Percentiles rank a stretch among this genome's conserved stretches.
Conservation (phyloP, 108 stramenopile genomes). For the Skeletonema tropicum region DNA sequence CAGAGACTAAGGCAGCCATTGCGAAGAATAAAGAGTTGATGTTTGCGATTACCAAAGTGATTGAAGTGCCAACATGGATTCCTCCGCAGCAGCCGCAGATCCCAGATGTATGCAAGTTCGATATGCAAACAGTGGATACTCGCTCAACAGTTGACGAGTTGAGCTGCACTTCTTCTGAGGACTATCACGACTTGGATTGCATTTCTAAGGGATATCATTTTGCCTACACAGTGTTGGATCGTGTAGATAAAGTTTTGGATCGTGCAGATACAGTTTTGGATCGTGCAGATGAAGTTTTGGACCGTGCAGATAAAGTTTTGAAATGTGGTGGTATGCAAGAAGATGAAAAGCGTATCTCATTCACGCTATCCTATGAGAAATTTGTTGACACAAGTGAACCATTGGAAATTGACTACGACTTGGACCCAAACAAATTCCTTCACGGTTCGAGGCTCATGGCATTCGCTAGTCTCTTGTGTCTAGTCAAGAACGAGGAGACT, state of each 20-base stretch:
- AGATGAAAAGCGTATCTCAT: conserved; percentile 3
- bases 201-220: no score
- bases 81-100: conserved; percentile 3
- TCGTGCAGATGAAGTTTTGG: neutral
- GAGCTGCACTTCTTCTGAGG: conserved; percentile 1
- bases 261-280: neutral
- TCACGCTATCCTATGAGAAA: neutral
- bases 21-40: conserved; percentile 65
- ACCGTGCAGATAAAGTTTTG: neutral
- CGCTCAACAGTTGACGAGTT: neutral
- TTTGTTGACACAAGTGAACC: conserved; percentile 9
- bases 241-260: neutral
- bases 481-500: conserved; percentile 85
- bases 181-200: neutral
- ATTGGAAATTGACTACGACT: conserved; percentile 53
- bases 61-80: conserved; percentile 39
- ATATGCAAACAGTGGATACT: neutral
- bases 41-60: conserved; percentile 55
- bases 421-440: conserved; percentile 59
- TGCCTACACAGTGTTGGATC: neutral
- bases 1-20: conserved; percentile 67
- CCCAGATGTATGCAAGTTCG: conserved; percentile 1
- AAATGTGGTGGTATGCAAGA: no score
- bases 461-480: conserved; percentile 68
- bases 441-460: conserved; percentile 65